Evolutionary conservation across 805 yeast species (phyloP).

Genomic region (Blastobotrys robertii): DNA sequence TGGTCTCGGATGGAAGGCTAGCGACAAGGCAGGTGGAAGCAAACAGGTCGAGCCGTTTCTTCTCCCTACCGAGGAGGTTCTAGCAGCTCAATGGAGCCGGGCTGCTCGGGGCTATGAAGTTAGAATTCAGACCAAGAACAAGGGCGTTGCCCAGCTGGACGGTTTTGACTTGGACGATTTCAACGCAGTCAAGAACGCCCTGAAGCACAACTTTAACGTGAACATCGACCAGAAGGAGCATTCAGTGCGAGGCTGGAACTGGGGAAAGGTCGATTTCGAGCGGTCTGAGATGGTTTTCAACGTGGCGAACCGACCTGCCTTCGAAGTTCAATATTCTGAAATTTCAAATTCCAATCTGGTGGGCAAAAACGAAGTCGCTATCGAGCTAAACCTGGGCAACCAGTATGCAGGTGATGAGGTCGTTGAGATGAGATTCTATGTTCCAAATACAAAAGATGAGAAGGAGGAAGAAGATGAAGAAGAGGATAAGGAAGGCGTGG

Average conservation of each 20-base stretch:
- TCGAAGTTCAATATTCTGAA: constrained; percentile 77
- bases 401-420: constrained; percentile 84
- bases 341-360: constrained; percentile 82
- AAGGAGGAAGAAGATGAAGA: constrained; percentile 23
- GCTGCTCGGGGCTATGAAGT: constrained; percentile 89
- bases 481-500: constrained; percentile 27
- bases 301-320: constrained; percentile 79
- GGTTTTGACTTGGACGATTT: constrained; percentile 84
- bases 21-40: constrained; percentile 38
- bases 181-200: constrained; percentile 67
- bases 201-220: constrained; percentile 65
- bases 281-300: constrained; percentile 83
- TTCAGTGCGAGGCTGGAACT: constrained; percentile 96
- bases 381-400: constrained; percentile 59
- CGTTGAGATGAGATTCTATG: constrained; percentile 86
- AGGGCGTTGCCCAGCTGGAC: constrained; percentile 78
- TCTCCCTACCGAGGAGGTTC: constrained; percentile 76
- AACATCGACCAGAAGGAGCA: constrained; percentile 80
- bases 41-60: constrained; percentile 63
- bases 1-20: constrained; percentile 95
- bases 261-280: constrained; percentile 93
- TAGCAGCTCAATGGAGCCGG: constrained; percentile 80
- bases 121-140: constrained; percentile 78
- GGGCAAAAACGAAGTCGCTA: constrained; percentile 86
- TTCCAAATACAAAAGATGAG: constrained; percentile 67